A percentile compares a stretch with the other conserved stretches of the same genome.
These are phyloP conservation scores for Ogataea pignaliae DNA, from an alignment of 805 yeast genomes.

Conservation along the genomic window DNA sequence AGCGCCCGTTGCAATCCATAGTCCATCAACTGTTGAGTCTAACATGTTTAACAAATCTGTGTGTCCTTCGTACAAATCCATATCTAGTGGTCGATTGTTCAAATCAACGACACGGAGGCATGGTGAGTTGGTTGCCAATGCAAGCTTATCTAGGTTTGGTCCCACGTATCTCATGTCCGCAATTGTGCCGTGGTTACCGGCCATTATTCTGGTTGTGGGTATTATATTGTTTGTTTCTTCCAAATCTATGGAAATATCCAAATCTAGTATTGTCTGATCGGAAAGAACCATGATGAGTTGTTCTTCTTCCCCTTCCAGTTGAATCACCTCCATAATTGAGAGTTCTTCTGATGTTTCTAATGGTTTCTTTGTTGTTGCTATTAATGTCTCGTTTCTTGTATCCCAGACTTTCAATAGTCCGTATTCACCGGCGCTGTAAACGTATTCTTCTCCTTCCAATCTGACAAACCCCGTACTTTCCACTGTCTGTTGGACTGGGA, in stretches of 20 bases:
- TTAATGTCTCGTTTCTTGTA: slow-evolving; percentile 39
- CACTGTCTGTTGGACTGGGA: slow-evolving; percentile 69
- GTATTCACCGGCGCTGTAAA: slow-evolving; percentile 77
- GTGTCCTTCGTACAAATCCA: slow-evolving; percentile 73
- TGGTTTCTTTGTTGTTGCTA: slow-evolving; percentile 45
- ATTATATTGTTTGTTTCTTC: slow-evolving; percentile 30
- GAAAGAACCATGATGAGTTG: slow-evolving; percentile 56
- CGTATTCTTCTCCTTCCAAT: slow-evolving; percentile 29
- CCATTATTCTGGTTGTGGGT: slow-evolving; percentile 52
- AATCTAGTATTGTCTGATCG: slow-evolving; percentile 69
- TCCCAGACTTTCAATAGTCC: slow-evolving; percentile 69
- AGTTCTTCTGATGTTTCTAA: slow-evolving; percentile 66
- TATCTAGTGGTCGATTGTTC: slow-evolving; percentile 50
- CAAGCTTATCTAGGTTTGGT: slow-evolving; percentile 52
- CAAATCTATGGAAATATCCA: slow-evolving; percentile 22
- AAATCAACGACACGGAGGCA: slow-evolving; percentile 73
- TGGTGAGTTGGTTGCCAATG: slow-evolving; percentile 92
- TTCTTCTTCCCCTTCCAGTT: slow-evolving; percentile 24
- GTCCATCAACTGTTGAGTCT: slow-evolving; percentile 74
- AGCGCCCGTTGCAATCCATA: slow-evolving; percentile 88
- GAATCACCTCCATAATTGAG: slow-evolving; percentile 54
- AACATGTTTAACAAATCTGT: slow-evolving; percentile 76
- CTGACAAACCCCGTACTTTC: slow-evolving; percentile 62
- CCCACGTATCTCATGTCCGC: slow-evolving; percentile 84
- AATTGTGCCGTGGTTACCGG: slow-evolving; percentile 94